Evolutionary conservation across 1,139 yeast species (phyloP).

Genomic region (Candida buenavistaensis): DNA sequence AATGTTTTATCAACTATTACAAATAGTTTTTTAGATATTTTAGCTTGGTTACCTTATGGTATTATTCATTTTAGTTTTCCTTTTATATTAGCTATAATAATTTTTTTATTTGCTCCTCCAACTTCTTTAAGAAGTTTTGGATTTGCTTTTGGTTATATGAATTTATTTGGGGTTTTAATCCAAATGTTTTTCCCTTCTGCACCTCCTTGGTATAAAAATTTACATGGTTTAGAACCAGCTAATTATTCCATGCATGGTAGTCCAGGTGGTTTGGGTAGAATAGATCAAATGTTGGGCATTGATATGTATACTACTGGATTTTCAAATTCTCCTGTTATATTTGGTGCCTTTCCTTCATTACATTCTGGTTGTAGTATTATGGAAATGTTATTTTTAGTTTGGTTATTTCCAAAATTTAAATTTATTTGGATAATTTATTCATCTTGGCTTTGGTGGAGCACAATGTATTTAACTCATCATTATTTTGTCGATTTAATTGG

Average conservation of each 20-base stretch:
- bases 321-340: slow-evolving; percentile 81
- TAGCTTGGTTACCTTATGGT: slow-evolving; percentile 98
- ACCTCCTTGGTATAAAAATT: slow-evolving; percentile 95
- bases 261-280: slow-evolving; percentile 94
- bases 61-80: slow-evolving; percentile 88
- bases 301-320: slow-evolving; percentile 88
- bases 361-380: slow-evolving; percentile 93
- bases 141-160: slow-evolving; percentile 97
- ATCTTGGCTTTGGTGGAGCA: slow-evolving; percentile 96
- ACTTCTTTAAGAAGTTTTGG: slow-evolving; percentile 83
- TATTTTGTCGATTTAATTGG: slow-evolving; percentile 90
- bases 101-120: slow-evolving; percentile 92
- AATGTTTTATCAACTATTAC: slow-evolving; percentile 81
- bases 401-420: slow-evolving; percentile 71
- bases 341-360: slow-evolving; percentile 97
- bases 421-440: slow-evolving; percentile 74
- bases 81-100: slow-evolving; percentile 75
- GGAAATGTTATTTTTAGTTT: slow-evolving; percentile 84
- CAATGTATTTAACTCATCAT: slow-evolving; percentile 96
- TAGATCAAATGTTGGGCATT: slow-evolving; percentile 76
- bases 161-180: slow-evolving; percentile 74
- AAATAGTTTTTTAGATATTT: slow-evolving; percentile 65
- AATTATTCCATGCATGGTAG: slow-evolving; percentile 90
- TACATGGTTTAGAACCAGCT: slow-evolving; percentile 87
- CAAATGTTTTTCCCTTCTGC: slow-evolving; percentile 92